Evolutionary conservation across 2,329 filamentous ascomycete species (phyloP), one percentile per base, ranked within the genome.

Genomic region (Zymoseptoria ardabiliae): DNA sequence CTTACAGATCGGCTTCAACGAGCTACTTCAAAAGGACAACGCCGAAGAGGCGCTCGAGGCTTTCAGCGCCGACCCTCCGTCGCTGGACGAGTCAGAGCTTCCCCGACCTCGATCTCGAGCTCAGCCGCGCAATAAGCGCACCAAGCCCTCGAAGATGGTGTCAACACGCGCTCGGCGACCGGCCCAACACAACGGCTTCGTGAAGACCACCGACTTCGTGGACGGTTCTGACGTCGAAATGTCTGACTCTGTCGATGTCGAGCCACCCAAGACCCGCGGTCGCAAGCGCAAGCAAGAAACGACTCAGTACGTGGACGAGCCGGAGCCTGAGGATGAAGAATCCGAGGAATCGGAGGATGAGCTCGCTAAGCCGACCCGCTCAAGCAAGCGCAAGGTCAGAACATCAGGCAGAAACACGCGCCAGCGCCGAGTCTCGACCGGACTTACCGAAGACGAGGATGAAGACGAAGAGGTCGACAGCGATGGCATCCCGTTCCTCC

Each of bases 41-140:
- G 81, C 81, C 19, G 66, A 72, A 53, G 71, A 73, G 61, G 78
- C 79, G 19, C 70, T 83, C 21, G 68, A 77, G 41, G 64, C 71
- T 17, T 80, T 76, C 65, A 71, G 61, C 59, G 63, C 59, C 58
- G 69, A 61, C 41, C 59, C 58, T 17, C 61, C 63, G 52, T 54
- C 66, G 17, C 58, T 62, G 55, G 50, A 51, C 28, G 58, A 61
- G 22, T 54, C 50, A 25, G 45, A 45, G 10, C 54, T 54, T 35
- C 21, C 49, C 8, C 58, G 13, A 53, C 55, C n/a, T 9, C 52
- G 25, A 45, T 50, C 22, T 17, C 57, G 48, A 51, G 51, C 61
- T 53, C 35, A 8, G 25, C 25, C 25, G 50, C 25, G 57, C 58
- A 53, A 57, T 8, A 58, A 54, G 35, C 53, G 58, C 54, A 48